phyloP scores from a whole-genome alignment of 139 green algal species.

The Chlamydomonas eustigma region DNA sequence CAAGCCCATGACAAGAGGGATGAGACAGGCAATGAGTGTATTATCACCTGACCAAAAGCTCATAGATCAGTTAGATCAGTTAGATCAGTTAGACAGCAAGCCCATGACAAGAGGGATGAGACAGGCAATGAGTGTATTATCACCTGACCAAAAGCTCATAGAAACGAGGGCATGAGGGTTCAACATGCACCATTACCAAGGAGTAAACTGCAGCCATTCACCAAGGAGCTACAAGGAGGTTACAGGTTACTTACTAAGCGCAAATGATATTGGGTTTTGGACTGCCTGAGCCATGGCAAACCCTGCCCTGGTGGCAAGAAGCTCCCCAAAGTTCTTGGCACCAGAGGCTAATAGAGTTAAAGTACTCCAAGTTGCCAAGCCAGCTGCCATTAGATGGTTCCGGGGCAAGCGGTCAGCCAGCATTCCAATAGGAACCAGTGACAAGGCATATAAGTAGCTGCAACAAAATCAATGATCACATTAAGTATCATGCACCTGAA shows the following conservation, averaged over 20 bases:
- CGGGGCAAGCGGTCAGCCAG: slow-evolving; percentile 62
- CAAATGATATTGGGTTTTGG: slow-evolving; percentile 78
- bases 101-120: too few species aligned
- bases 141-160: too few species aligned
- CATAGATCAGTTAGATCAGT: too few species aligned
- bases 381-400: slow-evolving; percentile 65
- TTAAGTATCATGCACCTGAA: background rate
- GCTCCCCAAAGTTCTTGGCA: slow-evolving; percentile 45
- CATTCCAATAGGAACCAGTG: slow-evolving; percentile 74
- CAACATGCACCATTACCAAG: too few species aligned
- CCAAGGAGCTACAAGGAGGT: too few species aligned
- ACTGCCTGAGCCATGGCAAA: slow-evolving; percentile 79
- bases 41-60: too few species aligned
- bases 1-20: too few species aligned
- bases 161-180: too few species aligned
- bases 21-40: too few species aligned
- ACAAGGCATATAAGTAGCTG: slow-evolving; percentile 73
- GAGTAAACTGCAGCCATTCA: too few species aligned
- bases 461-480: background rate
- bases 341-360: slow-evolving; percentile 62
- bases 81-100: too few species aligned
- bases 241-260: slow-evolving; percentile 17
- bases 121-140: too few species aligned
- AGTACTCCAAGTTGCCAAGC: slow-evolving; percentile 61
- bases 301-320: slow-evolving; percentile 62